Evolutionary conservation across 148 eudicot species (phyloP).

Genomic region (Silene conica): DNA sequence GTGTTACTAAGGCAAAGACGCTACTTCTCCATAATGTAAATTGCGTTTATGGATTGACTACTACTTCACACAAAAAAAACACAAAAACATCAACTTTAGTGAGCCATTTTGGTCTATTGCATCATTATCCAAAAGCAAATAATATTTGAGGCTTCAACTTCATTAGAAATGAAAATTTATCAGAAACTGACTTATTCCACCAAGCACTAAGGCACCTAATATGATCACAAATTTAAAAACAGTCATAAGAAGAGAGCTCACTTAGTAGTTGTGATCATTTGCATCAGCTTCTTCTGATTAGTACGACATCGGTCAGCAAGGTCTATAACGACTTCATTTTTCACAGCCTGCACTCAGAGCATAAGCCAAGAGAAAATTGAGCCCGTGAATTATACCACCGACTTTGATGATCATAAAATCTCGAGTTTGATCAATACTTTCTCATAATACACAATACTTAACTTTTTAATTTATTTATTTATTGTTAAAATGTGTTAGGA

Average conservation of each 20-base stretch:
- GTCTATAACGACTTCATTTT: slow-evolving; percentile 81
- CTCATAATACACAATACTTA: no score
- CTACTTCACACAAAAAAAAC: not conserved
- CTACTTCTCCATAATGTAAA: no score
- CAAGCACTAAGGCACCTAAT: not conserved
- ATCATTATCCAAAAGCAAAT: not conserved
- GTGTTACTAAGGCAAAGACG: no score
- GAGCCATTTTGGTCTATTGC: not conserved
- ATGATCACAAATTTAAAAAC: not conserved
- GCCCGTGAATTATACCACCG: no score
- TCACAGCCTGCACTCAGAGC: slow-evolving; percentile 55
- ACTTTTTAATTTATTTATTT: no score
- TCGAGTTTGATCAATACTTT: no score
- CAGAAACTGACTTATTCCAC: not conserved
- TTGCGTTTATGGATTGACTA: no score
- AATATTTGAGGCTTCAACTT: not conserved
- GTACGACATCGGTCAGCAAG: slow-evolving; percentile 77
- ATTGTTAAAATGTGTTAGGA: no score
- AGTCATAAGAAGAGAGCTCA: slow-evolving; percentile 26
- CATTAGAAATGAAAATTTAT: not conserved
- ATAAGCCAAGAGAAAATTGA: not conserved
- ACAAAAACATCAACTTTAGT: not conserved
- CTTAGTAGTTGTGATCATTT: slow-evolving; percentile 70
- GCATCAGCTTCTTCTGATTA: slow-evolving; percentile 86
- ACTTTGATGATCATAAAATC: no score